These are phyloP conservation scores for Scheffersomyces illinoinensis DNA, from an alignment of 1,139 yeast species.

Conservation along the genomic window DNA sequence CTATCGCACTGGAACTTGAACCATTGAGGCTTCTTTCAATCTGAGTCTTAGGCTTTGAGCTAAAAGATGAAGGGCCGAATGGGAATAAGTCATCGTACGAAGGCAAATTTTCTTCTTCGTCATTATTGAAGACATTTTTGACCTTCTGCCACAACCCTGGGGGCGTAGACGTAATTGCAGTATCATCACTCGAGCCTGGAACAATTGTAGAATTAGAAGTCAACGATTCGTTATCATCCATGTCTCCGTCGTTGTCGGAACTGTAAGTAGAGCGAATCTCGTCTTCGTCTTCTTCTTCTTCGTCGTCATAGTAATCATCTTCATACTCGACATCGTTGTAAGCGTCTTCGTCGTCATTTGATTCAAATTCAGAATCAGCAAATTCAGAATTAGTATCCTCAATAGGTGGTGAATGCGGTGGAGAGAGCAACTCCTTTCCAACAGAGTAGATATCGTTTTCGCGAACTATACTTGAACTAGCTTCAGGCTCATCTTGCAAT, in stretches of 20 bases:
- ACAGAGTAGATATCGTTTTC: constrained; percentile 11
- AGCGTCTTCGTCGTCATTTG: constrained; percentile 31
- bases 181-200: constrained; percentile 7
- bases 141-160: constrained; percentile 61
- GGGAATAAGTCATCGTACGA: constrained; percentile 86
- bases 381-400: constrained; percentile 31
- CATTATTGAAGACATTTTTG: constrained; percentile 54
- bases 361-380: constrained; percentile 46
- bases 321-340: constrained; percentile 22
- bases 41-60: constrained; percentile 35
- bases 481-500: constrained; percentile 14
- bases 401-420: constrained; percentile 3
- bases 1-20: background rate
- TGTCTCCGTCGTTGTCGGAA: constrained; percentile 13
- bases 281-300: constrained; percentile 14
- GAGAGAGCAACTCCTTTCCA: constrained; percentile 11
- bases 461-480: background rate
- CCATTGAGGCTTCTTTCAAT: constrained; percentile 35
- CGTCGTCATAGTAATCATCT: constrained; percentile 16
- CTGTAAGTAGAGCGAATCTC: constrained; percentile 2
- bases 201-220: constrained; percentile 13
- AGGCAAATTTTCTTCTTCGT: constrained; percentile 56
- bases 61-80: constrained; percentile 40
- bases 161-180: constrained; percentile 6
- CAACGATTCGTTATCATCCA: constrained; percentile 11